Conservation (phyloP, 805 yeast species). For the Lachancea lanzarotensis region DNA sequence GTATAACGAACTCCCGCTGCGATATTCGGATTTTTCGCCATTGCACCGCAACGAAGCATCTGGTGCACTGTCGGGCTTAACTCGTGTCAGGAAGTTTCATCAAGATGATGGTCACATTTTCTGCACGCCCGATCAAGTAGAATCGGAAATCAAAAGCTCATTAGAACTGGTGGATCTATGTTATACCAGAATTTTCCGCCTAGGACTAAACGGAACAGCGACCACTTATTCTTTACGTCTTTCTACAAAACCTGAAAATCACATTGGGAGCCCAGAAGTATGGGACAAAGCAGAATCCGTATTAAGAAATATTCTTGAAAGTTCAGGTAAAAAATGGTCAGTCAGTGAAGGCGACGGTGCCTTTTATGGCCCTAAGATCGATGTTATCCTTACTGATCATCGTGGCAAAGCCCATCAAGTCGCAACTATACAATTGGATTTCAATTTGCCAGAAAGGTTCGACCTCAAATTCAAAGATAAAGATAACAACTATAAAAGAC, state of each 20-base stretch:
- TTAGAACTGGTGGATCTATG: conserved; percentile 68
- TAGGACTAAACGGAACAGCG: conserved; percentile 14
- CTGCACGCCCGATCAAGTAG: conserved; percentile 73
- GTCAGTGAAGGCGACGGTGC: conserved; percentile 93
- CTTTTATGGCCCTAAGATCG: conserved; percentile 93
- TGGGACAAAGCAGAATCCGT: conserved; percentile 82
- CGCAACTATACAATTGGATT: conserved; percentile 92
- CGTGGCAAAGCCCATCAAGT: conserved; percentile 82
- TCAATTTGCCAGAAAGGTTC: conserved; percentile 86
- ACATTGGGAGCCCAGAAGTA: conserved; percentile 64
- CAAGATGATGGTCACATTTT: conserved; percentile 98
- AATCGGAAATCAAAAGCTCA: conserved; percentile 63
- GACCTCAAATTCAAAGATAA: conserved; percentile 58
- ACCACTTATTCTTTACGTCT: conserved; percentile 57
- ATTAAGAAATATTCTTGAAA: conserved; percentile 52
- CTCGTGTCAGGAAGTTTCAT: conserved; percentile 90
- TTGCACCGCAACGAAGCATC: conserved; percentile 91
- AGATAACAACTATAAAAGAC: conserved; percentile 49
- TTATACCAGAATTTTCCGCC: conserved; percentile 52
- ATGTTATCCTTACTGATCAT: conserved; percentile 73
- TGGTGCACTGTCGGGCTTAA: conserved; percentile 88
- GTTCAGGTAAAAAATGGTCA: conserved; percentile 53
- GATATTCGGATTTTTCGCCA: conserved; percentile 85
- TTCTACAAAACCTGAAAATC: conserved; percentile 83
- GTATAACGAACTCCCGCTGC: conserved; percentile 77